Evolutionary conservation across 1,284 basidiomycete species (phyloP).

Genomic region (Ustilago trichophora): DNA sequence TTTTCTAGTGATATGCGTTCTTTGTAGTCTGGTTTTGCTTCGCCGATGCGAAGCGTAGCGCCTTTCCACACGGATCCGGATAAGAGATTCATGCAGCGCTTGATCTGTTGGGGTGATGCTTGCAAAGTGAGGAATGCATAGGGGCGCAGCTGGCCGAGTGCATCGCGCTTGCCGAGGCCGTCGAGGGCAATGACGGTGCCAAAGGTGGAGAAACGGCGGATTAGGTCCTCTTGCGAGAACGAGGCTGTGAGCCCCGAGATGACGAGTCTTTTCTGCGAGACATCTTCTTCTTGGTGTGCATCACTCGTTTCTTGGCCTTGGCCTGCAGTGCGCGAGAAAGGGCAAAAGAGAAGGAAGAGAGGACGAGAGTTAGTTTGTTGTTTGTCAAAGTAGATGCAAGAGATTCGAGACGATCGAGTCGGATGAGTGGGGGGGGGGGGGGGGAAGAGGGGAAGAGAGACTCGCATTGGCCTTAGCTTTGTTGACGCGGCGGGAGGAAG

Average conservation of each 20-base stretch:
- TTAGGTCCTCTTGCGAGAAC: constrained; percentile 52
- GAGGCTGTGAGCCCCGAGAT: constrained; percentile 56
- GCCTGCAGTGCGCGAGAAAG: constrained; percentile 15
- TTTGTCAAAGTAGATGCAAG: not conserved
- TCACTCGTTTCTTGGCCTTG: constrained; percentile 39
- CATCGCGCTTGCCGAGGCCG: constrained; percentile 47
- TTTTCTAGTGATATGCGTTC: constrained; percentile 32
- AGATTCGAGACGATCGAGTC: not conserved
- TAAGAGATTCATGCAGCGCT: constrained; percentile 50
- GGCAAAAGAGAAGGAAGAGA: not conserved
- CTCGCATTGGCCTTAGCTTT: constrained; percentile 57
- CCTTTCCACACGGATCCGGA: constrained; percentile 63
- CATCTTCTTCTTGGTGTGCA: constrained; percentile 51
- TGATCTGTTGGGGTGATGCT: constrained; percentile 45
- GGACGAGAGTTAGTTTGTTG: constrained; percentile 2
- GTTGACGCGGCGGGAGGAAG: constrained; percentile 50
- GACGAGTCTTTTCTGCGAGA: constrained; percentile 52
- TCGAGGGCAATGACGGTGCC: constrained; percentile 49
- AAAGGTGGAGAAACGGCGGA: constrained; percentile 52
- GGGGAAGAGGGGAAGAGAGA: constrained; percentile 26
- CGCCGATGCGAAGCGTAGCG: constrained; percentile 55
- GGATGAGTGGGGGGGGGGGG: not conserved
- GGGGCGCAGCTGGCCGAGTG: constrained; percentile 38
- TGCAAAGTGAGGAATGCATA: constrained; percentile 55
- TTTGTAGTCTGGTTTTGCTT: constrained; percentile 51